phyloP scores from a whole-genome alignment of 495 filamentous ascomycete species.

The Daldinia loculata region DNA sequence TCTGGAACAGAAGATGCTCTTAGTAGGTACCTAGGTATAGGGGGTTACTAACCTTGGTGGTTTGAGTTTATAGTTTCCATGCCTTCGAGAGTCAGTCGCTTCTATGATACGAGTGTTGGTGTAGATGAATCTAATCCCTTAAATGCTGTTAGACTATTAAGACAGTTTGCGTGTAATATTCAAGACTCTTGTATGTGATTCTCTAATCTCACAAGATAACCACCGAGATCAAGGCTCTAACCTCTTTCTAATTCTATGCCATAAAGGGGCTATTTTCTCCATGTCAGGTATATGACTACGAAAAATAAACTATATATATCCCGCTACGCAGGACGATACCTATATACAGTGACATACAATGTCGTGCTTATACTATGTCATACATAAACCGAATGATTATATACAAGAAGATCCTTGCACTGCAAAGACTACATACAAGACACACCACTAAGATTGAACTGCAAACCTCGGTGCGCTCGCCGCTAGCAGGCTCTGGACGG shows the following conservation, averaged over 20 bases:
- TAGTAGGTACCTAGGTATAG: not conserved
- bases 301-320: no score
- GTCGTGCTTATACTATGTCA: not conserved
- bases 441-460: conserved; percentile 1
- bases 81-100: no score
- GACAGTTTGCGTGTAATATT: no score
- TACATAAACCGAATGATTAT: not conserved
- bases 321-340: not conserved
- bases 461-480: conserved; percentile 39
- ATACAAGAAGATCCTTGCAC: not conserved
- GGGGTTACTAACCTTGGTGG: not conserved
- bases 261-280: no score
- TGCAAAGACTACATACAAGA: not conserved
- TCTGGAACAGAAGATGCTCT: not conserved
- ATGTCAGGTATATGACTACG: no score
- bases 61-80: not conserved
- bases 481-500: conserved; percentile 61
- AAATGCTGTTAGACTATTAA: no score
- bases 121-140: no score
- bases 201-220: no score
- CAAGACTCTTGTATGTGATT: no score
- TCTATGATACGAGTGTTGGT: no score
- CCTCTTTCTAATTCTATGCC: no score
- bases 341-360: not conserved
- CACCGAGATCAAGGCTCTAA: no score